Base-by-base conservation (phyloP, 2,329 filamentous ascomycete genomes). In the Pseudocercospora eumusae region DNA sequence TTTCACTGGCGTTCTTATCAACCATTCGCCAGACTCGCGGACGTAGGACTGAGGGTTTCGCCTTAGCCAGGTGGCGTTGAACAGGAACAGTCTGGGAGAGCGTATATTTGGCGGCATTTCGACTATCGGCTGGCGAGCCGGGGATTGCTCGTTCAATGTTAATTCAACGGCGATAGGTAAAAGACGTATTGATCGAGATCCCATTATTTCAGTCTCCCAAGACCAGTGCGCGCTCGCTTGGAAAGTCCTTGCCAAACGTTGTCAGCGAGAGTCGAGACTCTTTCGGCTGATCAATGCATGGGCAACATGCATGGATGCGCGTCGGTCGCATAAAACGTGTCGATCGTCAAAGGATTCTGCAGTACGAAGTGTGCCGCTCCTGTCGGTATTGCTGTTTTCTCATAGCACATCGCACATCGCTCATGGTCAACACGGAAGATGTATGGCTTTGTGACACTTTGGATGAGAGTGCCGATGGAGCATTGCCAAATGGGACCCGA, bases 291-390 rank as follows among this genome's bases (percentile, higher is more conserved):
- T 18, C 36, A 40, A 40, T 40, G n/a, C 36, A 40, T 40, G 36
- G n/a, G 5, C 4, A 40, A 18, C 15, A 40, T 40, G 36, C 13
- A 40, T 4, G 6, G 18, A 40, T 40, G 36, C 36, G 36, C 36
- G 15, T 40, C 18, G 18, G 18, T 25, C 44, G 44, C 18, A 23
- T 47, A 10, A 18, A 40, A 21, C 13, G 44, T 45, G 44, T 47
- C 44, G 44, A 47, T 47, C 44, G 21, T 23, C 44, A 25, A 40
- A 52, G 47, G 47, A 52, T 52, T 10, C 25, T n/a, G 47, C 47
- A n/a, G 23, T 3, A n/a, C 11, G 23, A 18, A n/a, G 31, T 52
- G 23, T 52, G 47, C 47, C 25, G 25, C 11, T 25, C 47, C 23
- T 31, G 21, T 52, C 25, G 47, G 25, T 47, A 47, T 25, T 47